phyloP scores from a whole-genome alignment of 2,329 filamentous ascomycete species.

The Cladosporium sp. region DNA sequence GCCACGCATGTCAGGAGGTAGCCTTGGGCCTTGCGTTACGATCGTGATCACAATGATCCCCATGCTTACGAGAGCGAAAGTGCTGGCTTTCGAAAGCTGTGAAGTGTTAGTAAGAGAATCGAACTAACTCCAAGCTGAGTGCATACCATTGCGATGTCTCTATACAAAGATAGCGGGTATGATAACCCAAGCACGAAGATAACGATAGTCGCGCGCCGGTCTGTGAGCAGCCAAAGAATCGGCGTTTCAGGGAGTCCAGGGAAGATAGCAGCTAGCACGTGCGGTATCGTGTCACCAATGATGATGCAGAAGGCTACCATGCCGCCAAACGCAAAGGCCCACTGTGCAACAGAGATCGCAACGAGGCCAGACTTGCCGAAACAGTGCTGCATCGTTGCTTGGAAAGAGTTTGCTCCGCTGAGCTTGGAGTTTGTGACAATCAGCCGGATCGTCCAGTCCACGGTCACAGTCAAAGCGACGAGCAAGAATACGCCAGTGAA shows the following conservation, averaged over 20 bases:
- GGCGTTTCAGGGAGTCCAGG: constrained; percentile 65
- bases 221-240: constrained; percentile 74
- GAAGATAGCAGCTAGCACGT: constrained; percentile 77
- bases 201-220: constrained; percentile 79
- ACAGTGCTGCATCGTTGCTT: constrained; percentile 91
- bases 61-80: constrained; percentile 90
- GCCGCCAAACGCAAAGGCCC: constrained; percentile 96
- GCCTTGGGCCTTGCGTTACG: constrained; percentile 71
- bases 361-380: constrained; percentile 84
- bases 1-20: constrained; percentile 66
- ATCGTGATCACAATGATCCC: constrained; percentile 81
- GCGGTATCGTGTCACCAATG: constrained; percentile 91
- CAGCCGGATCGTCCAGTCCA: constrained; percentile 96
- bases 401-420: constrained; percentile 87
- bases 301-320: constrained; percentile 99
- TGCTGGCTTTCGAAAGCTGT: constrained; percentile 91
- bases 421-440: constrained; percentile 98
- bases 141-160: constrained; percentile 88
- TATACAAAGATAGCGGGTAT: constrained; percentile 85
- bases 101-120: constrained; percentile 26
- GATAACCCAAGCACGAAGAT: constrained; percentile 80
- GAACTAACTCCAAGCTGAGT: background rate
- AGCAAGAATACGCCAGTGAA: constrained; percentile 73
- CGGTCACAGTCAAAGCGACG: constrained; percentile 68
- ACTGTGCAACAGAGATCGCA: constrained; percentile 87